Percentiles rank a stretch among this genome's conserved stretches.
These are phyloP conservation scores for Ustilago sp. DNA, from an alignment of 1,284 basidiomycete species.

Conservation along the genomic window DNA sequence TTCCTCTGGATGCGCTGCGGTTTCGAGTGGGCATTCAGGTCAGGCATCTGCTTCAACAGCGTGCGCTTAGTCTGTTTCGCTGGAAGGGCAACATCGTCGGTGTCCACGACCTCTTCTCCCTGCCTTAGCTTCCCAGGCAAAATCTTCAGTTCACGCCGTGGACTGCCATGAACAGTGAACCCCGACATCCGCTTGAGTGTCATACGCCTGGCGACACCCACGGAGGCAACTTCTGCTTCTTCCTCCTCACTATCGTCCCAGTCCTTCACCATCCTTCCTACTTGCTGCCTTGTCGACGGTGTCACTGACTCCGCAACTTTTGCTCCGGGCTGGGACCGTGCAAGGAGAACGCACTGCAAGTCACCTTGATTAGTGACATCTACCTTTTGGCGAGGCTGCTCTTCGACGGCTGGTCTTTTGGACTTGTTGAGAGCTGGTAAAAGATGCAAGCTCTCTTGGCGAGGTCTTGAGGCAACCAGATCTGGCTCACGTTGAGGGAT, in stretches of 20 bases:
- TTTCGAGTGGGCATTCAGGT: not conserved
- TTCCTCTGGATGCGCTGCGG: not conserved
- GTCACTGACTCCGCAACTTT: not conserved
- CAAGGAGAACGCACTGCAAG: slow-evolving; percentile 4
- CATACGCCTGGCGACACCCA: slow-evolving; percentile 20
- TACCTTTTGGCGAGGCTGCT: not conserved
- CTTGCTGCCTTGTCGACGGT: not conserved
- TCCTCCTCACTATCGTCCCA: slow-evolving; percentile 32
- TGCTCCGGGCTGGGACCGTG: not conserved
- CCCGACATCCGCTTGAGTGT: slow-evolving; percentile 26
- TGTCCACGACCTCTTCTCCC: not conserved
- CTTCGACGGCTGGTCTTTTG: not conserved
- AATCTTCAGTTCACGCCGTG: not conserved
- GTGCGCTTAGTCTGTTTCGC: not conserved
- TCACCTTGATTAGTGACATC: not conserved
- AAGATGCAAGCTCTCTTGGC: slow-evolving; percentile 13
- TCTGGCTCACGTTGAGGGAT: slow-evolving; percentile 11
- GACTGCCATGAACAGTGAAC: slow-evolving; percentile 12
- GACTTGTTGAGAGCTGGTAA: not conserved
- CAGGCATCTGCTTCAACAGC: not conserved
- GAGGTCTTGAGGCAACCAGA: not conserved
- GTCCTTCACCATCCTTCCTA: slow-evolving; percentile 7
- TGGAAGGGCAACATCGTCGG: not conserved
- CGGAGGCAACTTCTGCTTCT: slow-evolving; percentile 31
- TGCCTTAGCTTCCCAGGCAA: slow-evolving; percentile 14